Evolutionary conservation across 2,329 filamentous ascomycete species (phyloP), one percentile per base, ranked within the genome.

Genomic region (Didymella keratinophila): DNA sequence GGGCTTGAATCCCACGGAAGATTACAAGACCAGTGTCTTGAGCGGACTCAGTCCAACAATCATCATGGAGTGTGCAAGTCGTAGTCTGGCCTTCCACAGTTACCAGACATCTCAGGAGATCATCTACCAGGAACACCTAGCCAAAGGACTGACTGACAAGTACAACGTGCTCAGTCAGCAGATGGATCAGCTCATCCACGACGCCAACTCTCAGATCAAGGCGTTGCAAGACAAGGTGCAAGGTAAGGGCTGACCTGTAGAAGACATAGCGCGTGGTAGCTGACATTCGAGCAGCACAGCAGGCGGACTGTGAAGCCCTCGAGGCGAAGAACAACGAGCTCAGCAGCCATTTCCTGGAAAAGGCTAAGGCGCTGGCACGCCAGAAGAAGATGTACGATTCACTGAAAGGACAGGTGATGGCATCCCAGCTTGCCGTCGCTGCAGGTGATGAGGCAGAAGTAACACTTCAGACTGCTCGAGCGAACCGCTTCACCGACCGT

Each of bases 31-130:
- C 0, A 93, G 89, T 60, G 86, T 96, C 0, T 81, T 97, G 11
- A 92, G 91, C 70, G 94, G 94, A 0, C 79, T 97, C 1, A 91
- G 87, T 60, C 94, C 94, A 0, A 88, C 84, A 32, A 83, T 89
- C 28, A 90, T 97, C 63, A 92, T 96, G 84, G 93, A 97, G 68
- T 96, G 92, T 76, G 90, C 92, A 21, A 87, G 89, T 5, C 84
- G 91, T 65, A 92, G 89, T 1, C 77, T 97, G 63, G 86, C 85
- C 30, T 97, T 97, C 72, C 96, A 92, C 89, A 88, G 87, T 28
- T 97, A 96, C 69, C 93, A 97, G 73, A 87, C 88, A 20, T 88
- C 87, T 2, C 91, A 95, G 69, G 91, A 97, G 76, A 90, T 96
- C 58, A 84, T 89, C 51, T 96, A 93, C 69, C 91, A 96, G 71